Conservation (phyloP, 176 grass and related monocot species). For the Rhynchospora tenuis region DNA sequence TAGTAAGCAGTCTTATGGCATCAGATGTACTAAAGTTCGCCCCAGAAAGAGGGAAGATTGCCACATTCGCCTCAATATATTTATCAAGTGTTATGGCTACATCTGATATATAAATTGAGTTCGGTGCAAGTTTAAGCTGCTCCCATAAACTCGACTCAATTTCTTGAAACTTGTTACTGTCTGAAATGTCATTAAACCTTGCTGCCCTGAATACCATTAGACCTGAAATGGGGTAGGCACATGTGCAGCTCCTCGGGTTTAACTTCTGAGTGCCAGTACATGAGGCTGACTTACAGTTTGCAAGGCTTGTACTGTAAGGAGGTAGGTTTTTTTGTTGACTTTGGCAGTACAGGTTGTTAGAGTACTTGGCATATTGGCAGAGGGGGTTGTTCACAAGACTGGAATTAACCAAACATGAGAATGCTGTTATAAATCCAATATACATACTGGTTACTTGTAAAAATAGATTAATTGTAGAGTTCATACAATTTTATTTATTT, state of each 20-base stretch:
- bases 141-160: slow-evolving; percentile 46
- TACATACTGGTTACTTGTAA: not conserved
- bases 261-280: slow-evolving; percentile 46
- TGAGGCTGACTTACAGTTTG: slow-evolving; percentile 29
- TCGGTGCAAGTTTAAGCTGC: slow-evolving; percentile 22
- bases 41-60: slow-evolving; percentile 48
- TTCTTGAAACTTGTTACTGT: slow-evolving; percentile 30
- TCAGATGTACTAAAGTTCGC: slow-evolving; percentile 41
- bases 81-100: slow-evolving; percentile 32
- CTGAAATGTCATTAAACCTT: slow-evolving; percentile 36
- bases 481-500: too few relatives aligned
- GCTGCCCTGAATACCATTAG: slow-evolving; percentile 48
- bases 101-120: slow-evolving; percentile 53
- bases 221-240: slow-evolving; percentile 54
- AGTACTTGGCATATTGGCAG: slow-evolving; percentile 30
- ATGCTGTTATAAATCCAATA: not conserved
- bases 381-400: slow-evolving; percentile 68
- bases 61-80: slow-evolving; percentile 46
- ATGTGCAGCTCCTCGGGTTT: slow-evolving; percentile 53
- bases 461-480: not conserved
- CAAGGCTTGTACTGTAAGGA: slow-evolving; percentile 48
- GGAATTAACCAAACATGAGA: slow-evolving; percentile 2
- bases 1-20: slow-evolving; percentile 28
- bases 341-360: slow-evolving; percentile 38
- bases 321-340: not conserved